Percentiles rank a stretch among this genome's conserved stretches.
Conservation (phyloP, 179 eudicot genomes). For the Spergularia azorica region DNA sequence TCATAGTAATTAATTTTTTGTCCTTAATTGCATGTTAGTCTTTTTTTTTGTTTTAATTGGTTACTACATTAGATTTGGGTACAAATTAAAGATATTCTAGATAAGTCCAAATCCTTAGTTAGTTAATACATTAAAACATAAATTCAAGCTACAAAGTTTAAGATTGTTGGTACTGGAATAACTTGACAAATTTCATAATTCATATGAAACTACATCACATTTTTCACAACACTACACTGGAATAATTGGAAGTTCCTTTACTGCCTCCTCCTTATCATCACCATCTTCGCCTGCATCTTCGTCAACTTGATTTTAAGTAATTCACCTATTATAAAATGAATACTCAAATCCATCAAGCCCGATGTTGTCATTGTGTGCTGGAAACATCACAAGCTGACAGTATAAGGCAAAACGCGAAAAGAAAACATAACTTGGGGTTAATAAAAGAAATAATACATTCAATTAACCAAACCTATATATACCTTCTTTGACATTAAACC, state of each 20-base stretch:
- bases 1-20: too few relatives aligned
- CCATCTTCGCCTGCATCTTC: not conserved
- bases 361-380: not conserved
- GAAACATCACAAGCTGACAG: not conserved
- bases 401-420: not conserved
- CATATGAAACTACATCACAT: too few relatives aligned
- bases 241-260: not conserved
- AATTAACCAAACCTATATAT: accelerated
- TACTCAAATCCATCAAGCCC: not conserved
- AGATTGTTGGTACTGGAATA: too few relatives aligned
- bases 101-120: too few relatives aligned
- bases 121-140: too few relatives aligned
- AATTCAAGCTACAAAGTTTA: too few relatives aligned
- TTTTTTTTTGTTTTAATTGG: too few relatives aligned
- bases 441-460: not conserved
- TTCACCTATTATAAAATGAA: not conserved
- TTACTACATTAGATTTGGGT: too few relatives aligned
- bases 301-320: not conserved
- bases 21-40: too few relatives aligned
- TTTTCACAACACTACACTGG: too few relatives aligned
- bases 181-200: too few relatives aligned
- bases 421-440: not conserved
- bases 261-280: not conserved
- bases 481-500: not conserved
- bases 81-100: too few relatives aligned